Percentiles rank a stretch among this genome's conserved stretches.
Conservation (phyloP, 176 grass and related monocot genomes). For the Ensete glaucum region DNA sequence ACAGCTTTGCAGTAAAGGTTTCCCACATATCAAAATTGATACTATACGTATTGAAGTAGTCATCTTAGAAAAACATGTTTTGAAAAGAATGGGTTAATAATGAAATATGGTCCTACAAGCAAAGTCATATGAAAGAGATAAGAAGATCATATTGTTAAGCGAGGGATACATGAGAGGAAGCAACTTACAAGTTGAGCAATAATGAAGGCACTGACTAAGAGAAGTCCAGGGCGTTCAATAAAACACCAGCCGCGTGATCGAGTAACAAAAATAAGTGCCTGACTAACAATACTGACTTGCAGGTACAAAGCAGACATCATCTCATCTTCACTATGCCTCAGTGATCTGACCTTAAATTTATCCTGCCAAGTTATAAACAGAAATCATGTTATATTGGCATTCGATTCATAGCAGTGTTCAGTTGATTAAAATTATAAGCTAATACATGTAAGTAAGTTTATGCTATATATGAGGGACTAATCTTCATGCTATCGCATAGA, state of each 20-base stretch:
- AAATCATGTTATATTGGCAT: neutral
- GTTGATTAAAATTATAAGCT: neutral
- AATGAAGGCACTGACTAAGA: slow-evolving; percentile 55
- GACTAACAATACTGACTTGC: slow-evolving; percentile 95
- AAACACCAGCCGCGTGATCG: slow-evolving; percentile 61
- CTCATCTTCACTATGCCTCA: slow-evolving; percentile 35
- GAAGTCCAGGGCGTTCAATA: slow-evolving; percentile 51
- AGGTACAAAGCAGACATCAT: slow-evolving; percentile 94
- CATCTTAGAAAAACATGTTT: too few species aligned
- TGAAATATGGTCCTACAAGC: neutral
- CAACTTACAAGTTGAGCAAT: slow-evolving; percentile 75
- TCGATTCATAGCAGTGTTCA: neutral
- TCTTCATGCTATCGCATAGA: too few species aligned
- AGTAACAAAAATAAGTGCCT: slow-evolving; percentile 98
- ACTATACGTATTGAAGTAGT: too few species aligned
- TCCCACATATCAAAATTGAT: too few species aligned
- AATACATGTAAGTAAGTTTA: neutral
- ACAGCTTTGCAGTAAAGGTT: too few species aligned
- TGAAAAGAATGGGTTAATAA: too few species aligned
- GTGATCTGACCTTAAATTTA: slow-evolving; percentile 48
- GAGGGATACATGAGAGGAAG: neutral
- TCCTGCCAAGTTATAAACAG: slow-evolving; percentile 28
- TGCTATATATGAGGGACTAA: neutral
- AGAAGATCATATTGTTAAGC: neutral
- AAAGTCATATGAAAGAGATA: neutral